phyloP scores from a whole-genome alignment of 2,329 filamentous ascomycete species.

The Epichloe hybrida region DNA sequence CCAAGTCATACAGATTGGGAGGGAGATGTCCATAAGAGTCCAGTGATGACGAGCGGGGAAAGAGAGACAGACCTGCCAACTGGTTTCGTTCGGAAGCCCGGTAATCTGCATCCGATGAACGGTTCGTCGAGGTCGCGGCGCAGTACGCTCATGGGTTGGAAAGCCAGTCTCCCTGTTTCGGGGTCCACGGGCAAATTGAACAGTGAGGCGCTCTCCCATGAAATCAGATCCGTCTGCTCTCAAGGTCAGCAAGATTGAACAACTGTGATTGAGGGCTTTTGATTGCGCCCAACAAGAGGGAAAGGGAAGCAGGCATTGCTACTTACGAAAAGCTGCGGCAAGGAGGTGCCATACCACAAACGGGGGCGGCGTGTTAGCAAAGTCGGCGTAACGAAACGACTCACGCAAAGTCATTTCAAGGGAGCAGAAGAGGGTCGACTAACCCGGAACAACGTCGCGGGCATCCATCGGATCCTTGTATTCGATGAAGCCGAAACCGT shows the following conservation, averaged over 20 bases:
- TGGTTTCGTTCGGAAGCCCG: constrained; percentile 94
- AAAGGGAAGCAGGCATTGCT: constrained; percentile 6
- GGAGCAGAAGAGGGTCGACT: constrained; percentile 19
- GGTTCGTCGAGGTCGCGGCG: constrained; percentile 77
- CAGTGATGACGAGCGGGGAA: constrained; percentile 44
- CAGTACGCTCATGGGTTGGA: constrained; percentile 40
- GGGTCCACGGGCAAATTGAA: constrained; percentile 92
- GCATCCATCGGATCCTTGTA: constrained; percentile 98
- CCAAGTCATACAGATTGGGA: constrained; percentile 17
- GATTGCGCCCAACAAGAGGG: neutral
- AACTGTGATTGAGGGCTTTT: neutral
- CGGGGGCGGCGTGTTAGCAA: constrained; percentile 4
- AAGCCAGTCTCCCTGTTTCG: constrained; percentile 39
- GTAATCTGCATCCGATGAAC: constrained; percentile 94
- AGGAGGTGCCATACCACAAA: neutral
- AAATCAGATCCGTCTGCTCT: constrained; percentile 83
- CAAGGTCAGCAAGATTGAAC: constrained; percentile 1
- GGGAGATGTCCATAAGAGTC: constrained; percentile 24
- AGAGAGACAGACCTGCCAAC: constrained; percentile 94
- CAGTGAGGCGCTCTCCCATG: constrained; percentile 93
- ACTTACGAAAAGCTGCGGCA: constrained; percentile 47
- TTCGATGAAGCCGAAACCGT: constrained; percentile 98
- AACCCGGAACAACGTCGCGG: constrained; percentile 95
- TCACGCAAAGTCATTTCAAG: neutral
- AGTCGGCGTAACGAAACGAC: neutral